Percentiles rank a stretch among this genome's conserved stretches.
Conservation (phyloP, 306 rosid species). For the Cucurbita moschata region DNA sequence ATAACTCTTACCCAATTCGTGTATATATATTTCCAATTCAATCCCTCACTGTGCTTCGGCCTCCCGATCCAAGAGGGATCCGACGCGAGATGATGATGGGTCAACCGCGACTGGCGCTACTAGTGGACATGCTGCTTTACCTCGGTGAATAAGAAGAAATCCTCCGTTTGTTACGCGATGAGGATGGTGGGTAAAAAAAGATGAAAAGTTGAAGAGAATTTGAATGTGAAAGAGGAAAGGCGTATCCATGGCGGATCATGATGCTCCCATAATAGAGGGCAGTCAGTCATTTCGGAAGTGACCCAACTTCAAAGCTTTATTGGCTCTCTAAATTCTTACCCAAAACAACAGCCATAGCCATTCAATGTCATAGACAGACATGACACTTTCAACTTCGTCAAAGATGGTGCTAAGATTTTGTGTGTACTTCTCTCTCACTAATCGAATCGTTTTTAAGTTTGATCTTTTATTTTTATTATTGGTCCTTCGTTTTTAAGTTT, state of each 20-base stretch:
- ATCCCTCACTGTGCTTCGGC: no score
- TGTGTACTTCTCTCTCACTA: neutral
- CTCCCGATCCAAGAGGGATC: no score
- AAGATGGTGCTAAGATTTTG: neutral
- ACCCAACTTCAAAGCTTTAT: neutral
- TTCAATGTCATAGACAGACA: neutral
- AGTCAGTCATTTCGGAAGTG: neutral
- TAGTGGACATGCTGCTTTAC: no score
- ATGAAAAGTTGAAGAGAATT: neutral
- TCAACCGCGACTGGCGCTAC: no score
- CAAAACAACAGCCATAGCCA: neutral
- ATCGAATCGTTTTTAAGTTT: neutral
- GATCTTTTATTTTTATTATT: neutral
- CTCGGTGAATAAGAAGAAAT: no score
- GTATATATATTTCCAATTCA: no score
- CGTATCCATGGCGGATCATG: slow-evolving; percentile 3
- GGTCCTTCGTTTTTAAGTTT: neutral
- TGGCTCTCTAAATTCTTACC: neutral
- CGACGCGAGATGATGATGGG: no score
- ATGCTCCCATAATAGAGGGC: neutral
- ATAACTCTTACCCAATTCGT: no score
- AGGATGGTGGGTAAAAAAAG: neutral
- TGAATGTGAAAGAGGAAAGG: neutral
- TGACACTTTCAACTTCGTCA: slow-evolving; percentile 1
- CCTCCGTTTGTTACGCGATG: no score